A percentile compares a stretch with the other conserved stretches of the same genome.
These are phyloP conservation scores for Coccomyxa sp. DNA, from an alignment of 139 green algal genomes.

Conservation along the genomic window DNA sequence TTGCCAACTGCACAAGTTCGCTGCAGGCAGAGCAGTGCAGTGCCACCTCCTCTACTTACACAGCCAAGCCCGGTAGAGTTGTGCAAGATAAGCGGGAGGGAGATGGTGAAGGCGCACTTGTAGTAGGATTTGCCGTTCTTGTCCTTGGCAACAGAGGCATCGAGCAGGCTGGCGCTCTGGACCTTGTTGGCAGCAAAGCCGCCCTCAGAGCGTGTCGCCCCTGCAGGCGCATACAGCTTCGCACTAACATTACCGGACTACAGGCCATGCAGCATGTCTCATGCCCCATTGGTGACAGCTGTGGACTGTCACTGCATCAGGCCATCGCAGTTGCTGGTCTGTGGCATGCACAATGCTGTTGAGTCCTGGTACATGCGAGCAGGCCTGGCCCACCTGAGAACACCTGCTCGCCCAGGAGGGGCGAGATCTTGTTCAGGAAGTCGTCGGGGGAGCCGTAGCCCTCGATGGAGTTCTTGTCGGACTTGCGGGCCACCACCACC, in stretches of 20 bases:
- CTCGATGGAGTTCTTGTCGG: conserved; percentile 76
- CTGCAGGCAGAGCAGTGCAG: background rate
- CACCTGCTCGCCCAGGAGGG: conserved; percentile 81
- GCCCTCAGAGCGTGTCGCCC: conserved; percentile 87
- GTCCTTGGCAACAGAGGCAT: conserved; percentile 67
- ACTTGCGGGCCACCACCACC: conserved; percentile 64
- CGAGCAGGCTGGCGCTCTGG: conserved; percentile 77
- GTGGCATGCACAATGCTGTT: too few relatives aligned
- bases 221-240: conserved; percentile 18
- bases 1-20: too few relatives aligned
- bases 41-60: too few relatives aligned
- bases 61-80: too few relatives aligned
- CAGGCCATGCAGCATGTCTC: too few relatives aligned
- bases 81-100: conserved; percentile 61
- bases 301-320: too few relatives aligned
- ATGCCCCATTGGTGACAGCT: too few relatives aligned
- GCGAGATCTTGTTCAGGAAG: conserved; percentile 78
- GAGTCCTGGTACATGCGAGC: background rate
- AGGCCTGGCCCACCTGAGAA: conserved; percentile 43
- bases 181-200: conserved; percentile 88
- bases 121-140: conserved; percentile 98
- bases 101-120: conserved; percentile 84
- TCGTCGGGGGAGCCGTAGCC: conserved; percentile 80
- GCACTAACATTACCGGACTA: background rate
- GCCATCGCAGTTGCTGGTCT: too few relatives aligned